A percentile compares a stretch with the other conserved stretches of the same genome.
Evolutionary conservation across 306 rosid species (phyloP).

Genomic region (Prunus dulcis): DNA sequence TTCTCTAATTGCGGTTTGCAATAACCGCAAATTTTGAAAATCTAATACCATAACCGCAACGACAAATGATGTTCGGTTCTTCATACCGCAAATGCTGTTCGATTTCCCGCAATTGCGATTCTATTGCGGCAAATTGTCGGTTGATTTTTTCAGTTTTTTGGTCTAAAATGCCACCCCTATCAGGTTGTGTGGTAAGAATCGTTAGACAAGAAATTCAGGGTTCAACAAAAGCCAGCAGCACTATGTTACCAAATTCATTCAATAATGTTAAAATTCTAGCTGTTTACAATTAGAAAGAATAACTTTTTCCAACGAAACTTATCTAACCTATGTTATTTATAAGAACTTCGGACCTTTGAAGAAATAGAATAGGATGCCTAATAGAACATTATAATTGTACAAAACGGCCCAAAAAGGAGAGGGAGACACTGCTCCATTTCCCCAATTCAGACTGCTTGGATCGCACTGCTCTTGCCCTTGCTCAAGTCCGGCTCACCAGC

Average conservation of each 20-base stretch:
- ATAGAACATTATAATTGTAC: constrained; percentile 39
- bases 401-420: constrained; percentile 12
- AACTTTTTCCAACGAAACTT: constrained; percentile 47
- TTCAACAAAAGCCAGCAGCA: constrained; percentile 21
- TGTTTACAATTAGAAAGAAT: constrained; percentile 85
- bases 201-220: background rate
- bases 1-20: no score
- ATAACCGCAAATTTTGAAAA: no score
- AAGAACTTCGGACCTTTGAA: constrained; percentile 29
- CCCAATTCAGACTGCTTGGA: constrained; percentile 61
- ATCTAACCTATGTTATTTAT: constrained; percentile 68
- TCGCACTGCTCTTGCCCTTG: constrained; percentile 56
- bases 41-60: no score
- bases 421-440: constrained; percentile 21
- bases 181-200: background rate
- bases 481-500: constrained; percentile 56
- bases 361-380: constrained; percentile 5
- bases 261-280: constrained; percentile 43
- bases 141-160: no score
- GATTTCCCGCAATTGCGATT: no score
- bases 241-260: constrained; percentile 27
- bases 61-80: no score
- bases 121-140: no score
- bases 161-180: no score
- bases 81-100: no score